phyloP scores from a whole-genome alignment of 2,329 filamentous ascomycete species.

The Diaporthe nobilis region DNA sequence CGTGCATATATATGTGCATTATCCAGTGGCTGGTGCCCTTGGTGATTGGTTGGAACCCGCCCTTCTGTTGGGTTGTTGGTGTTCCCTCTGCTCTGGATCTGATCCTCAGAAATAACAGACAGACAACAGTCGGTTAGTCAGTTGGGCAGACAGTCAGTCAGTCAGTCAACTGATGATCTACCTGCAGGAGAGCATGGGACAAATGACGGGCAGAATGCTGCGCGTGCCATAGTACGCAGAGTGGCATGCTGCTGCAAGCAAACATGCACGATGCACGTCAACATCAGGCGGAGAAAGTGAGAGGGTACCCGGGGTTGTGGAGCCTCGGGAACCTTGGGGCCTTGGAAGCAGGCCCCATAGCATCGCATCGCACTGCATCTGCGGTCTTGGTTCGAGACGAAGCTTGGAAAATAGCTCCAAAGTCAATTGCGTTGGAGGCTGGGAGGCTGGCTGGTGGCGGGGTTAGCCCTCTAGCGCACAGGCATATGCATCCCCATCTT shows the following conservation, averaged over 20 bases:
- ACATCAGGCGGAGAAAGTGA: not conserved
- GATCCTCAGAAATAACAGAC: not conserved
- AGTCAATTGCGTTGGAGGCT: constrained; percentile 19
- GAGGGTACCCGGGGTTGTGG: not conserved
- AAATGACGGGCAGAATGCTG: not conserved
- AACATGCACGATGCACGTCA: constrained; percentile 30
- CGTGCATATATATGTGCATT: constrained; percentile 18
- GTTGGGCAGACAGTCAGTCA: not conserved
- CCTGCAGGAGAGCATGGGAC: not conserved
- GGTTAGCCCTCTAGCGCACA: constrained; percentile 30
- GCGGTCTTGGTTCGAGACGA: constrained; percentile 18
- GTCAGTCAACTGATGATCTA: not conserved
- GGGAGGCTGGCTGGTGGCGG: constrained; percentile 7
- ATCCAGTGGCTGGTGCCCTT: not conserved
- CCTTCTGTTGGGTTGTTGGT: not conserved
- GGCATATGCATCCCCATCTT: constrained; percentile 18
- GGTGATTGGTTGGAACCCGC: not conserved
- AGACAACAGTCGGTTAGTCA: not conserved
- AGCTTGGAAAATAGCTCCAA: constrained; percentile 28
- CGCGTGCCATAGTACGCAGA: not conserved
- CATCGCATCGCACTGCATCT: not conserved
- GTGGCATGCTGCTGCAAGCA: constrained; percentile 17
- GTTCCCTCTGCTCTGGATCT: not conserved
- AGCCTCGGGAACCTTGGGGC: constrained; percentile 21
- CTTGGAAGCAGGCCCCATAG: not conserved